Conservation (phyloP, 495 filamentous ascomycete species). For the Tuber melanosporum region DNA sequence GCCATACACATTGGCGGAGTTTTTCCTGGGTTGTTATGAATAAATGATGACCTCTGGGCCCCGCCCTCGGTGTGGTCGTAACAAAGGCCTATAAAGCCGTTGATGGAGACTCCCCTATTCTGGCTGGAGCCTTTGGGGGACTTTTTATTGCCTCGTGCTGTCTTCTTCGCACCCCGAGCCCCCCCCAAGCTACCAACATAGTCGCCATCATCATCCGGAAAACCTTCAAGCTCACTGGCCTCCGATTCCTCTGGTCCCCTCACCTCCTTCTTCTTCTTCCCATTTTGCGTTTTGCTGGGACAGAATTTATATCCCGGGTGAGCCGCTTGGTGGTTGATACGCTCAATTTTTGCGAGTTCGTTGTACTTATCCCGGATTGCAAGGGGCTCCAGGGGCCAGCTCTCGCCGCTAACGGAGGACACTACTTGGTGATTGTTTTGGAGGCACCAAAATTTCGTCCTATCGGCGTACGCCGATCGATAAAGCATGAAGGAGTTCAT, state of each 20-base stretch:
- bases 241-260: conserved; percentile 46
- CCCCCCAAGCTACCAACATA: conserved; percentile 32
- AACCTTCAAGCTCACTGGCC: conserved; percentile 44
- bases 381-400: conserved; percentile 75
- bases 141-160: conserved; percentile 31
- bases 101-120: conserved; percentile 42
- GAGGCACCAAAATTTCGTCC: conserved; percentile 71
- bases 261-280: conserved; percentile 51
- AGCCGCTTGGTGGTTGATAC: conserved; percentile 74
- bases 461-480: conserved; percentile 81
- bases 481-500: conserved; percentile 99
- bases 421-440: conserved; percentile 95
- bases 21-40: conserved; percentile 57
- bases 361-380: conserved; percentile 73
- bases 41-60: conserved; percentile 53
- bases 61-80: conserved; percentile 39
- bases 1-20: conserved; percentile 53
- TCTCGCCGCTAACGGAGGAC: conserved; percentile 71
- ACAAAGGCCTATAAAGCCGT: conserved; percentile 38
- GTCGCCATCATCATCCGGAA: conserved; percentile 36
- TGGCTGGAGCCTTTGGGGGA: conserved; percentile 40
- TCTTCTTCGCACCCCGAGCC: conserved; percentile 36
- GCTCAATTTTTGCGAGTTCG: conserved; percentile 70
- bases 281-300: conserved; percentile 60
- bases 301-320: conserved; percentile 95